Conservation (phyloP, 257 asterid species). For the Lithospermum erythrorhizon region DNA sequence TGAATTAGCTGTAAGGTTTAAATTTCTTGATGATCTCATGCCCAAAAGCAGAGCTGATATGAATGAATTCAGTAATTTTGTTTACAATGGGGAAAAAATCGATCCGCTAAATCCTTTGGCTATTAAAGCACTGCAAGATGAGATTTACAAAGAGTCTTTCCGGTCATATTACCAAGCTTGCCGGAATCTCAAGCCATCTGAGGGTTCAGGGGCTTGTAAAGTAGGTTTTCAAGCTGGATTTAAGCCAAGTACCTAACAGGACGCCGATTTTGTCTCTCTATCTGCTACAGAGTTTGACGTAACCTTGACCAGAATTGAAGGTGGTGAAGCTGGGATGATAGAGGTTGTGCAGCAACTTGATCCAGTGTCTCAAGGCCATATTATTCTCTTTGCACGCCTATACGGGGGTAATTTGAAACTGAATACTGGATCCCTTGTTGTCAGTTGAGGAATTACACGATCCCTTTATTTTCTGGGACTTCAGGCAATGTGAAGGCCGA, state of each 20-base stretch:
- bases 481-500: constrained; percentile 92
- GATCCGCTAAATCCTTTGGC: constrained; percentile 55
- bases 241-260: constrained; percentile 70
- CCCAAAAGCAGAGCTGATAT: constrained; percentile 40
- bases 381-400: constrained; percentile 83
- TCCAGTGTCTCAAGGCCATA: constrained; percentile 79
- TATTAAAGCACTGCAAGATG: constrained; percentile 58
- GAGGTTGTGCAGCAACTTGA: constrained; percentile 90
- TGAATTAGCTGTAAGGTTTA: constrained; percentile 83
- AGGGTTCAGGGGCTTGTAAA: constrained; percentile 90
- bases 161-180: constrained; percentile 80
- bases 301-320: constrained; percentile 72
- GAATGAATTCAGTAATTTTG: constrained; percentile 49
- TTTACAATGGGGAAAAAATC: constrained; percentile 54
- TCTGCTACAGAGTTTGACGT: constrained; percentile 77
- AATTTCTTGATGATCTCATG: constrained; percentile 72
- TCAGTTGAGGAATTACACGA: constrained; percentile 75
- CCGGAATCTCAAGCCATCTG: constrained; percentile 57
- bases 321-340: constrained; percentile 99
- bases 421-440: constrained; percentile 70
- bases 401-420: constrained; percentile 78
- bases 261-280: constrained; percentile 62
- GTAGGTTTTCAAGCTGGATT: constrained; percentile 88
- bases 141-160: constrained; percentile 68
- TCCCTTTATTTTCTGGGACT: constrained; percentile 78